Conservation (phyloP, 768 basidiomycete species). For the Calocybe cyanea region DNA sequence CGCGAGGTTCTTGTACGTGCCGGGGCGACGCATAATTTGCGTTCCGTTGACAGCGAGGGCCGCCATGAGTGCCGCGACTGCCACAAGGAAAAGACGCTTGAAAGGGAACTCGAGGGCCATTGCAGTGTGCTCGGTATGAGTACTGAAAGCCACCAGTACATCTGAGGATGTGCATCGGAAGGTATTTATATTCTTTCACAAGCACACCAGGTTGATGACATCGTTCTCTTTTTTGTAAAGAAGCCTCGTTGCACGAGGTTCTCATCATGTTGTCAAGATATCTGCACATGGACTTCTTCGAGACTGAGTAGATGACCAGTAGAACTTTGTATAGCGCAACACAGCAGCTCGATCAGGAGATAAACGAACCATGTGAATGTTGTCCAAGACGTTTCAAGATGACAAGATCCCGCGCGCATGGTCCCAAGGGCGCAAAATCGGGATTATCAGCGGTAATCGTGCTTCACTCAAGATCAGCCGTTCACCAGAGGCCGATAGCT, state of each 20-base stretch:
- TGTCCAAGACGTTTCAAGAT: not conserved
- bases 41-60: slow-evolving; percentile 33
- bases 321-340: not conserved
- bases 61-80: slow-evolving; percentile 18
- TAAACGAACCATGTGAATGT: slow-evolving; percentile 12
- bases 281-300: slow-evolving; percentile 15
- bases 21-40: slow-evolving; percentile 52
- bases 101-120: slow-evolving; percentile 18
- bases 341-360: slow-evolving; percentile 8
- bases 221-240: not conserved
- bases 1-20: slow-evolving; percentile 37
- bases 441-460: too few relatives aligned
- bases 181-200: not conserved
- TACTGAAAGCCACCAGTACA: slow-evolving; percentile 12
- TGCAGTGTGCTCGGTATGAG: not conserved
- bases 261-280: slow-evolving; percentile 6
- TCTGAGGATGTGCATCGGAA: slow-evolving; percentile 1
- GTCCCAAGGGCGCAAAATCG: not conserved
- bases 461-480: too few relatives aligned
- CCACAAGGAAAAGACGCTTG: slow-evolving; percentile 22
- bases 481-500: too few relatives aligned
- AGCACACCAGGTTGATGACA: slow-evolving; percentile 1
- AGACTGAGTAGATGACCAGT: slow-evolving; percentile 1
- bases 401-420: not conserved
- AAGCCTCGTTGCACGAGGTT: slow-evolving; percentile 11